These are phyloP conservation scores for Drechslerella dactyloides DNA, from an alignment of 2,329 filamentous ascomycete species.

Conservation along the genomic window DNA sequence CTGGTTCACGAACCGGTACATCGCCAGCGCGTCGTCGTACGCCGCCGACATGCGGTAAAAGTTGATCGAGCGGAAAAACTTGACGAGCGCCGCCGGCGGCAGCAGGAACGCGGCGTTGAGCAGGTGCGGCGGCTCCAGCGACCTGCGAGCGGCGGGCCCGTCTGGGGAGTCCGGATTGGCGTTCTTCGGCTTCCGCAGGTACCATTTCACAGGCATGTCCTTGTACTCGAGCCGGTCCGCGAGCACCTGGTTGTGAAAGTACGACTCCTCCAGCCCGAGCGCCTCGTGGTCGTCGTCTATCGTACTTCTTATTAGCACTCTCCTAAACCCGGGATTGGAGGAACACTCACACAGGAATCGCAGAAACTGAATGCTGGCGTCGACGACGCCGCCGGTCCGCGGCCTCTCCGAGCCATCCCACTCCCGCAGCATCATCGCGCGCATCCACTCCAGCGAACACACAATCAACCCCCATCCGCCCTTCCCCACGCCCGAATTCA, in stretches of 20 bases:
- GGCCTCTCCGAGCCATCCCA: slow-evolving; percentile 81
- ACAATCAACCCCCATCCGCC: slow-evolving; percentile 58
- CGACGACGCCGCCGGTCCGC: slow-evolving; percentile 72
- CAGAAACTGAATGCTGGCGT: slow-evolving; percentile 77
- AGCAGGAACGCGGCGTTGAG: slow-evolving; percentile 84
- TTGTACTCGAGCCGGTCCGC: slow-evolving; percentile 76
- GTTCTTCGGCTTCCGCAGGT: slow-evolving; percentile 63
- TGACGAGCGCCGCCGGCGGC: slow-evolving; percentile 72
- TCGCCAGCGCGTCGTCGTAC: slow-evolving; percentile 70
- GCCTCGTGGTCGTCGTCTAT: slow-evolving; percentile 68
- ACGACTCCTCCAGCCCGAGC: slow-evolving; percentile 70
- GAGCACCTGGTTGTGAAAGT: slow-evolving; percentile 78
- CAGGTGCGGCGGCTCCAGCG: slow-evolving; percentile 72
- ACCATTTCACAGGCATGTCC: slow-evolving; percentile 75
- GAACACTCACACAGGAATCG: slow-evolving; percentile 71
- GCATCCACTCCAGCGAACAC: slow-evolving; percentile 70
- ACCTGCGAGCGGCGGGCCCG: slow-evolving; percentile 56
- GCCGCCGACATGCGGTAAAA: slow-evolving; percentile 82
- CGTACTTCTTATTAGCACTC: slow-evolving; percentile 18
- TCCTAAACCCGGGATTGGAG: background rate
- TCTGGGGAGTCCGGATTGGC: slow-evolving; percentile 6
- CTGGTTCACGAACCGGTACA: slow-evolving; percentile 60
- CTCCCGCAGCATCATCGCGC: slow-evolving; percentile 75
- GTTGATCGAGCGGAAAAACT: slow-evolving; percentile 87
- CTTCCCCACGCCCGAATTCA: slow-evolving; percentile 65